Conservation (phyloP, 2,329 filamentous ascomycete species). For the Phaeomoniella chlamydospora region DNA sequence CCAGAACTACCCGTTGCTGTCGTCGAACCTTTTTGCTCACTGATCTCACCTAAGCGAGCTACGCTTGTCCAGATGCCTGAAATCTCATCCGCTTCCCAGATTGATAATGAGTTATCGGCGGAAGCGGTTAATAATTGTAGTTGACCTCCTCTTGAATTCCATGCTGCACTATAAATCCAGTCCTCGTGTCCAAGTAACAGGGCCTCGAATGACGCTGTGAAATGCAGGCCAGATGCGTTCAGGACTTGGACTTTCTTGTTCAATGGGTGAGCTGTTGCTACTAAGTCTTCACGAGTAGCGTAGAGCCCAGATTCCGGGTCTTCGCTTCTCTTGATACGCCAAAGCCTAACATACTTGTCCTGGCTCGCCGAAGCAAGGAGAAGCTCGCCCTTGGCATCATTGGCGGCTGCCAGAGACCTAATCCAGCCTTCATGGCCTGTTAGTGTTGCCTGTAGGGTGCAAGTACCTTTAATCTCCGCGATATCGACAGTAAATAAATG, state of each 20-base stretch:
- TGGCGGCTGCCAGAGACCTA: constrained; percentile 67
- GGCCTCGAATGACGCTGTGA: constrained; percentile 83
- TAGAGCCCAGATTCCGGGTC: neutral
- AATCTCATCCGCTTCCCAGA: constrained; percentile 74
- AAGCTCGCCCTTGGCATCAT: constrained; percentile 51
- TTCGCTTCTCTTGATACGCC: constrained; percentile 63
- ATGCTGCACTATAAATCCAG: constrained; percentile 86
- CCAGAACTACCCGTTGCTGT: constrained; percentile 92
- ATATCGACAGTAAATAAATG: constrained; percentile 58
- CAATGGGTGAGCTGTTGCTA: constrained; percentile 39
- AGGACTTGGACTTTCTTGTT: constrained; percentile 84
- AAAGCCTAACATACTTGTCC: constrained; percentile 91
- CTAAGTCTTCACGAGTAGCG: constrained; percentile 14
- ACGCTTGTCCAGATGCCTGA: constrained; percentile 87
- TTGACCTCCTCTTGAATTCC: constrained; percentile 44
- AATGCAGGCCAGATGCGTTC: constrained; percentile 44
- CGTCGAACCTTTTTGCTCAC: constrained; percentile 85
- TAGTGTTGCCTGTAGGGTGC: constrained; percentile 61
- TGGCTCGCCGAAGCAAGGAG: constrained; percentile 88
- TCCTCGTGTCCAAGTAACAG: constrained; percentile 90
- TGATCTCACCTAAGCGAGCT: constrained; percentile 82
- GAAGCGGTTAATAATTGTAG: constrained; percentile 76
- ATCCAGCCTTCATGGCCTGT: constrained; percentile 93
- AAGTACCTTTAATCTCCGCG: constrained; percentile 28
- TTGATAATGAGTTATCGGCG: constrained; percentile 83